phyloP scores from a whole-genome alignment of 768 basidiomycete species.

The Mycena albidolilacea region DNA sequence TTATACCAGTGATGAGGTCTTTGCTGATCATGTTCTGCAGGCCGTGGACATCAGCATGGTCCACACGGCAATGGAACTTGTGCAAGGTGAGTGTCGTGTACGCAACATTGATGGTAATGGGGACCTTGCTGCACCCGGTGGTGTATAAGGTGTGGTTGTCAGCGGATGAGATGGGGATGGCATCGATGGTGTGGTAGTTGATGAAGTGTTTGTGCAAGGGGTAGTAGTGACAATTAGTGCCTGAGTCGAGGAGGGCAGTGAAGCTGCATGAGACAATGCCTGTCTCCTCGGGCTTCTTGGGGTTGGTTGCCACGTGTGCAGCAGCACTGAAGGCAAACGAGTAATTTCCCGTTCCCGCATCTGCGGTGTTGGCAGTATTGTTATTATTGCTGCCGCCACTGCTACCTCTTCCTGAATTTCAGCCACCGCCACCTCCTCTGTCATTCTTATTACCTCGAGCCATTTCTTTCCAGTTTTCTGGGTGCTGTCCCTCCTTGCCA shows the following conservation, averaged over 20 bases:
- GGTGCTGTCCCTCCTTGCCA: background rate
- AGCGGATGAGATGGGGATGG: slow-evolving; percentile 9
- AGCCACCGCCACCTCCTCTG: background rate
- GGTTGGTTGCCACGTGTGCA: background rate
- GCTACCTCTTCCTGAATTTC: background rate
- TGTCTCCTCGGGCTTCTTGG: background rate
- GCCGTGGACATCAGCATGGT: background rate
- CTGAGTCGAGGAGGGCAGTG: slow-evolving; percentile 9
- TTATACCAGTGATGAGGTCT: background rate
- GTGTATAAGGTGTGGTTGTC: slow-evolving; percentile 15
- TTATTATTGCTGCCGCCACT: background rate
- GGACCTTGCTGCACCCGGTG: background rate
- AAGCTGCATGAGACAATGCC: background rate
- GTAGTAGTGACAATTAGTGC: slow-evolving; percentile 27
- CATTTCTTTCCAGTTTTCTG: background rate
- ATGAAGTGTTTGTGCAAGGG: slow-evolving; percentile 14
- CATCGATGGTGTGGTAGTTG: background rate
- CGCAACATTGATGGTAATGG: background rate
- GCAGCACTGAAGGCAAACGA: background rate
- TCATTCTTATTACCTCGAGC: background rate
- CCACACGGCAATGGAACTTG: too few relatives aligned
- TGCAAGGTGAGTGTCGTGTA: too few relatives aligned
- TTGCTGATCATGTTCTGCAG: background rate
- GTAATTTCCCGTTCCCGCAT: background rate
- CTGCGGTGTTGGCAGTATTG: background rate